Percentiles rank a stretch among this genome's conserved stretches.
Conservation (phyloP, 495 filamentous ascomycete genomes). For the Neurospora pannonica region DNA sequence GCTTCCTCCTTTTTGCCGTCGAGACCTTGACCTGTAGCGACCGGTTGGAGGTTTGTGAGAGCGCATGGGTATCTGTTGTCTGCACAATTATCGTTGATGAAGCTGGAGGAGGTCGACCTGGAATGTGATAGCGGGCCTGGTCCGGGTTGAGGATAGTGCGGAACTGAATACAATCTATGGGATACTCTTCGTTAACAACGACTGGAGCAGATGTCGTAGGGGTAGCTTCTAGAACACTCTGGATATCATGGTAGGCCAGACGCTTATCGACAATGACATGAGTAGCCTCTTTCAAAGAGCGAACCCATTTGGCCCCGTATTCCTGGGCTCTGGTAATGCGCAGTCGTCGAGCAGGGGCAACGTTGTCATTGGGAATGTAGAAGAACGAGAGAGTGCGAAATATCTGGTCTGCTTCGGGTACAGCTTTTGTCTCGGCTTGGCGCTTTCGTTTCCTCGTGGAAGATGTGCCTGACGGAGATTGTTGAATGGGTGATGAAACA, state of each 20-base stretch:
- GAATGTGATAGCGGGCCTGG: conserved; percentile 51
- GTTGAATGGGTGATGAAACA: background rate
- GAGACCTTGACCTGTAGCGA: conserved; percentile 25
- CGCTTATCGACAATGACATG: conserved; percentile 75
- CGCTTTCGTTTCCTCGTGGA: conserved; percentile 43
- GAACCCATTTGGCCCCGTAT: conserved; percentile 54
- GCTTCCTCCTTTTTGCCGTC: conserved; percentile 2
- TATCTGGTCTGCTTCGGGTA: conserved; percentile 53
- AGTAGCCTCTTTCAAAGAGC: conserved; percentile 35
- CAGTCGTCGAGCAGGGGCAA: conserved; percentile 51
- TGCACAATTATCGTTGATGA: background rate
- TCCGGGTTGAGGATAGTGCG: conserved; percentile 46
- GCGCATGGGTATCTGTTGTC: conserved; percentile 15
- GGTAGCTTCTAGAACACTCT: conserved; percentile 45
- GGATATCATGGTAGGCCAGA: conserved; percentile 56
- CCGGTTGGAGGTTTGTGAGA: conserved; percentile 9
- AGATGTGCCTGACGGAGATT: conserved; percentile 14
- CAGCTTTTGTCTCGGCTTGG: conserved; percentile 22
- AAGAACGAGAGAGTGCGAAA: conserved; percentile 59
- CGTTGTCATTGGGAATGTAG: conserved; percentile 75
- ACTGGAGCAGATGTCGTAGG: conserved; percentile 35
- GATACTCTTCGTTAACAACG: conserved; percentile 67
- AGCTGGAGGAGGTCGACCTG: conserved; percentile 19
- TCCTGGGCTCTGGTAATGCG: conserved; percentile 68
- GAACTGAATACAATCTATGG: conserved; percentile 66